Evolutionary conservation across 2,329 filamentous ascomycete genomes (phyloP).

Genomic region (Emergomyces pasteurianus): DNA sequence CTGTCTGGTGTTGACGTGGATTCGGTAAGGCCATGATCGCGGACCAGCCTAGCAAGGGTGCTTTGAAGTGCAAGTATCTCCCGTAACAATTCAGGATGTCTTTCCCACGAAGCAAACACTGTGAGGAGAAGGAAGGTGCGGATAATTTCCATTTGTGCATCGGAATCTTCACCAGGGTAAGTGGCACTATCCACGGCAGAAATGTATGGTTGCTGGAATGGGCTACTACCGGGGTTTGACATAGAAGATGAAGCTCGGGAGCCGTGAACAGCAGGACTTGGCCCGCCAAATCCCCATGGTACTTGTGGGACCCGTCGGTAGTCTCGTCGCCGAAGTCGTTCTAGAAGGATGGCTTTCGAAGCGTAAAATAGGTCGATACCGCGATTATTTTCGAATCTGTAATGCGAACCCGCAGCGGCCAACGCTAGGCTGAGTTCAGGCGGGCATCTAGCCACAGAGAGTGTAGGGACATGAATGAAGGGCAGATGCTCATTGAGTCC

Average conservation of each 20-base stretch:
- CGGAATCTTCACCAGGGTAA: slow-evolving; percentile 30
- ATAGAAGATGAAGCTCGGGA: slow-evolving; percentile 31
- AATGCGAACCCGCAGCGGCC: slow-evolving; percentile 39
- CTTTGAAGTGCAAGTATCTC: slow-evolving; percentile 47
- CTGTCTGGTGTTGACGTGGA: slow-evolving; percentile 25
- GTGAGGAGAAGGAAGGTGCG: slow-evolving; percentile 43
- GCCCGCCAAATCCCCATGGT: slow-evolving; percentile 31
- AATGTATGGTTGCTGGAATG: slow-evolving; percentile 30
- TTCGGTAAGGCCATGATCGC: slow-evolving; percentile 40
- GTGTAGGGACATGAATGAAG: slow-evolving; percentile 40
- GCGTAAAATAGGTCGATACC: slow-evolving; percentile 47
- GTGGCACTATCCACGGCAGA: slow-evolving; percentile 22
- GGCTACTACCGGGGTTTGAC: slow-evolving; percentile 32
- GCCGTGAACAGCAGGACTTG: slow-evolving; percentile 22
- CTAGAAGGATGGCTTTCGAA: slow-evolving; percentile 42
- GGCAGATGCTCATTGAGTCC: slow-evolving; percentile 41
- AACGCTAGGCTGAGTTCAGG: slow-evolving; percentile 41
- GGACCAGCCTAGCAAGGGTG: slow-evolving; percentile 43
- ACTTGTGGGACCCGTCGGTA: slow-evolving; percentile 32
- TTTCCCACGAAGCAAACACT: slow-evolving; percentile 48
- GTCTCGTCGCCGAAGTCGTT: slow-evolving; percentile 41
- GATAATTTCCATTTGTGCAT: slow-evolving; percentile 39
- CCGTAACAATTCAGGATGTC: slow-evolving; percentile 44
- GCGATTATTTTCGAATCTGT: slow-evolving; percentile 37
- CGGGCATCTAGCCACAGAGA: slow-evolving; percentile 33